Conservation (phyloP, 75 land plant genomes). For the Adiantum capillusveneris region DNA sequence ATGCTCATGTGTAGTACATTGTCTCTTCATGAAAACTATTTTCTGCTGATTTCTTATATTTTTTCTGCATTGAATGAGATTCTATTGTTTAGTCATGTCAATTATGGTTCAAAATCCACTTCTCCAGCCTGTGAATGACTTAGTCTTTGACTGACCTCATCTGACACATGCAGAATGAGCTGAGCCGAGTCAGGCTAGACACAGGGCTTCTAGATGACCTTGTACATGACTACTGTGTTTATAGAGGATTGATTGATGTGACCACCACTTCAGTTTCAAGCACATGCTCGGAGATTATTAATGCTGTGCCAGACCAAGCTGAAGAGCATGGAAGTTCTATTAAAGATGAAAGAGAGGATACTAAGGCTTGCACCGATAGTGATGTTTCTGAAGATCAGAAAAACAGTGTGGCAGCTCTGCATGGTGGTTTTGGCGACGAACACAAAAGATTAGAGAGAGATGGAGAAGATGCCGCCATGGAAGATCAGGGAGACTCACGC, state of each 20-base stretch:
- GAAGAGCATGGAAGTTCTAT: background rate
- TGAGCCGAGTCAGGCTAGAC: conserved; percentile 79
- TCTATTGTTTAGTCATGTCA: too few species aligned
- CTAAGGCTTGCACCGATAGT: background rate
- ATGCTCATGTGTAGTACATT: too few species aligned
- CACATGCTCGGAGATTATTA: background rate
- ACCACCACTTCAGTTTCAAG: background rate
- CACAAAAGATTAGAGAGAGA: background rate
- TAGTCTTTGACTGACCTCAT: too few species aligned
- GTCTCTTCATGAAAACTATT: too few species aligned
- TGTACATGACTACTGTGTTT: conserved; percentile 86
- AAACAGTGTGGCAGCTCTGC: background rate
- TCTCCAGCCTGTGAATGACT: too few species aligned
- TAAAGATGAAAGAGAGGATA: background rate
- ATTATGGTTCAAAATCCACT: too few species aligned
- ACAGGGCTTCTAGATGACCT: conserved; percentile 69
- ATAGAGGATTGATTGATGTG: conserved; percentile 75
- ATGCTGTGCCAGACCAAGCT: background rate
- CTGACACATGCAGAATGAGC: conserved; percentile 81
- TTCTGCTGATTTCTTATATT: too few species aligned
- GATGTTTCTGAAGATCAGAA: background rate
- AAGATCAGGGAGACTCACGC: conserved; percentile 1
- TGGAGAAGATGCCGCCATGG: conserved; percentile 1
- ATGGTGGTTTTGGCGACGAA: too few species aligned
- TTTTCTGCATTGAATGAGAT: too few species aligned